Base-by-base conservation (phyloP, 2,329 filamentous ascomycete genomes). In the Fusarium abutilonis region DNA sequence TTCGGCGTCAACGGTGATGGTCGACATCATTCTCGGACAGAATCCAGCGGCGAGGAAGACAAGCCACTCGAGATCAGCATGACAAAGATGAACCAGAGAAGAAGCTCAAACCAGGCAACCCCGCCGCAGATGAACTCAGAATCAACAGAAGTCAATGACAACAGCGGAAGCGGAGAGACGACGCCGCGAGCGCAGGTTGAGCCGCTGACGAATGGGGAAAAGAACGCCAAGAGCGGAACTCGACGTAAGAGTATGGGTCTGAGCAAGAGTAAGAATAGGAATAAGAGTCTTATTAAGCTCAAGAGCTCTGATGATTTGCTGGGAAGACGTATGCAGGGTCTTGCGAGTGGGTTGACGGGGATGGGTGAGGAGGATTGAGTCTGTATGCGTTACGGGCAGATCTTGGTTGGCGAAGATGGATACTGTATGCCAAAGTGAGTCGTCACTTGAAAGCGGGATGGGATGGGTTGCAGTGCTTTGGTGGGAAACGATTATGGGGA, bases 41-140 rank as follows among this genome's bases (percentile, higher is more conserved):
- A 86, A 75, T 90, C 80, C 13, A 90, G 88, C 10, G 91, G 87
- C 0, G 92, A 95, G 31, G 93, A 97, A 63, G 93, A 96, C 48
- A 78, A 81, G 17, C 91, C 92, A 4, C 75, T 97, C 9, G 93
- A 97, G 76, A 97, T 97, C 80, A 87, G 84, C 67, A 85, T 89
- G 80, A 84, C 82, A 11, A 79, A 78, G 60, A 70, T 77, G 57
- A 75, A 74, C 32, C 71, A 77, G 9, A 73, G 77, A 9, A 72
- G 76, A 11, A 69, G 70, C 45, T 67, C 63, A 32, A 69, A 66
- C 11, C 66, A 54, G 52, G 60, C 35, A 34, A 40, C 63, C 23
- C 63, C 63, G 15, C 63, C 63, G 15, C 51, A 19, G 23, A 14
- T 31, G 15, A 56, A 35, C 42, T 59, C 59, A 6, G 44, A n/a